These are phyloP conservation scores for Sporopachydermia quercuum DNA, from an alignment of 805 yeast species.

Conservation along the genomic window DNA sequence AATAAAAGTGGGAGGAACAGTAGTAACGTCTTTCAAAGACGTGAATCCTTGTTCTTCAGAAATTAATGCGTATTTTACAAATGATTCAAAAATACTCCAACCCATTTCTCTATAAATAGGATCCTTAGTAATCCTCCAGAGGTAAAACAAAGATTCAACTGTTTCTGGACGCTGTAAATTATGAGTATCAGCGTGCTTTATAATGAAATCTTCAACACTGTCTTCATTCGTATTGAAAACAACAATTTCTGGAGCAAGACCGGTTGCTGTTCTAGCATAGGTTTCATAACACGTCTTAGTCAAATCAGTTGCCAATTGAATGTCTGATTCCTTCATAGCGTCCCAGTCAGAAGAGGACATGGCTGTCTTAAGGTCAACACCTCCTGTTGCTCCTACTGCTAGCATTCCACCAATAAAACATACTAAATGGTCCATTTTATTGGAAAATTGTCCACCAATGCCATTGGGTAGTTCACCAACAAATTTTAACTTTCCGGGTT, in stretches of 20 bases:
- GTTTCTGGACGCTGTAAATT: conserved; percentile 90
- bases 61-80: conserved; percentile 43
- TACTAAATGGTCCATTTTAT: conserved; percentile 85
- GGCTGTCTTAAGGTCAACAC: conserved; percentile 42
- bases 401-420: conserved; percentile 84
- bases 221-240: conserved; percentile 50
- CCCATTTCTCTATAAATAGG: conserved; percentile 81
- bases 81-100: conserved; percentile 65
- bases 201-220: conserved; percentile 35
- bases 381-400: conserved; percentile 82
- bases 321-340: conserved; percentile 40
- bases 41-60: conserved; percentile 38
- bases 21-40: conserved; percentile 51
- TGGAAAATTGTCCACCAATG: conserved; percentile 37
- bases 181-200: conserved; percentile 63
- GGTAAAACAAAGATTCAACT: conserved; percentile 70
- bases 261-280: conserved; percentile 63
- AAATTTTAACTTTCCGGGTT: conserved; percentile 47
- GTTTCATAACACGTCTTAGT: conserved; percentile 72
- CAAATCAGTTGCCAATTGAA: conserved; percentile 56
- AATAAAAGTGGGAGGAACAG: conserved; percentile 31
- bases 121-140: conserved; percentile 71
- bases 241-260: conserved; percentile 80
- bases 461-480: conserved; percentile 72
- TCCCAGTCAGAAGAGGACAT: conserved; percentile 38